A percentile compares a stretch with the other conserved stretches of the same genome.
Evolutionary conservation across 371 early-diverging fungal species (phyloP).

Genomic region (Mucor mucedo): DNA sequence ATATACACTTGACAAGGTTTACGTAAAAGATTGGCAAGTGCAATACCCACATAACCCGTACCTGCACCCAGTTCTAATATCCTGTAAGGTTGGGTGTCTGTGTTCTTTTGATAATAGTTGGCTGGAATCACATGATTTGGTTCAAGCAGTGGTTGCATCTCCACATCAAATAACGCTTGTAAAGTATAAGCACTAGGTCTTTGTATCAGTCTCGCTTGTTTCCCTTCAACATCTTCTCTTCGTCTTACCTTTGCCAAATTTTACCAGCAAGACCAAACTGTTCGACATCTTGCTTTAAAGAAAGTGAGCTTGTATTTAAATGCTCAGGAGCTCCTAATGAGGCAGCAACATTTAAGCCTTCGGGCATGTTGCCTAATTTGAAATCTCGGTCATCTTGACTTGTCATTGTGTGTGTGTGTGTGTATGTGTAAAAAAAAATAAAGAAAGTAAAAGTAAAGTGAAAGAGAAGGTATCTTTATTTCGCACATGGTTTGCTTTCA

Average conservation of each 20-base stretch:
- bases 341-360: conserved; percentile 42
- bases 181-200: conserved; percentile 48
- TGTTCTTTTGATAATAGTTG: conserved; percentile 16
- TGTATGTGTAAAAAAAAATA: too few species aligned
- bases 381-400: conserved; percentile 22
- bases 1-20: conserved; percentile 46
- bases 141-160: conserved; percentile 14
- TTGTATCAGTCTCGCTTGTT: too few species aligned
- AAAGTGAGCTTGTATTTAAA: conserved; percentile 19
- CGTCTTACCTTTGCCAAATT: conserved; percentile 54
- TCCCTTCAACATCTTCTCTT: background rate
- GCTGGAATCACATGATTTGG: conserved; percentile 43
- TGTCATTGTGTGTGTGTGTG: background rate
- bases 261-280: conserved; percentile 57
- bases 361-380: conserved; percentile 47
- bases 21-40: conserved; percentile 50
- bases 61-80: conserved; percentile 61
- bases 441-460: too few species aligned
- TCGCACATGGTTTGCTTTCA: too few species aligned
- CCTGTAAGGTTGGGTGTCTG: conserved; percentile 29
- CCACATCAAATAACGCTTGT: conserved; percentile 43
- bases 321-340: conserved; percentile 41
- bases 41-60: conserved; percentile 64
- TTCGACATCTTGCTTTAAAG: conserved; percentile 45
- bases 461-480: too few species aligned